phyloP scores from a whole-genome alignment of 2,329 filamentous ascomycete species.

The Ophiostoma montium region DNA sequence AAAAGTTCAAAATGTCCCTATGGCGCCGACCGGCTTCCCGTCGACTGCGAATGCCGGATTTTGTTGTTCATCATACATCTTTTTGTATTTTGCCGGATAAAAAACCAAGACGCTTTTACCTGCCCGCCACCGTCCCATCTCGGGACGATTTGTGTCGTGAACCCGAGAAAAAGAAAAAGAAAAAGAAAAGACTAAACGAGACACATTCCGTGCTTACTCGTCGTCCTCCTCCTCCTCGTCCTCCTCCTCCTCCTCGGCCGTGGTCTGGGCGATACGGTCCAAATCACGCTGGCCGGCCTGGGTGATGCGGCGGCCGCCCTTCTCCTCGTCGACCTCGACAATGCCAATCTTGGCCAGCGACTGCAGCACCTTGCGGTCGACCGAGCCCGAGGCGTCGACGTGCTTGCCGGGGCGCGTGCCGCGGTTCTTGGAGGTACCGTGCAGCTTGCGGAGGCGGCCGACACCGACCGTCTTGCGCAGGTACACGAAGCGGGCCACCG shows the following conservation, averaged over 20 bases:
- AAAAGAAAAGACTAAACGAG: background rate
- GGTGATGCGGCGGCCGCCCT: slow-evolving; percentile 96
- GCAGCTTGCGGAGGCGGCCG: slow-evolving; percentile 81
- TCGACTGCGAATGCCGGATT: background rate
- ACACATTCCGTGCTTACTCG: slow-evolving; percentile 34
- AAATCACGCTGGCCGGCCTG: slow-evolving; percentile 97
- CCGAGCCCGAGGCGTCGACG: slow-evolving; percentile 85
- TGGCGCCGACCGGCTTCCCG: slow-evolving; percentile 9
- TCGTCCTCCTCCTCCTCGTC: slow-evolving; percentile 40
- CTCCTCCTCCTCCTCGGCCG: slow-evolving; percentile 57
- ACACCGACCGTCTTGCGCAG: slow-evolving; percentile 97
- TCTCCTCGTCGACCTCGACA: slow-evolving; percentile 93
- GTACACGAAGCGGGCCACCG: slow-evolving; percentile 97
- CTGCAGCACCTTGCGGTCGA: slow-evolving; percentile 97
- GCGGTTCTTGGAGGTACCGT: slow-evolving; percentile 96
- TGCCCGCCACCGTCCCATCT: background rate
- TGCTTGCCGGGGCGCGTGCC: slow-evolving; percentile 84
- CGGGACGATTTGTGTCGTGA: background rate
- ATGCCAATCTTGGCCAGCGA: slow-evolving; percentile 98
- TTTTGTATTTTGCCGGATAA: background rate
- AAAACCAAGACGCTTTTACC: slow-evolving; percentile 2
- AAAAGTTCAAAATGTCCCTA: slow-evolving; percentile 5
- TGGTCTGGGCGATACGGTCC: slow-evolving; percentile 84
- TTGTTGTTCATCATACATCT: slow-evolving; percentile 1
- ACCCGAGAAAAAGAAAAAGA: background rate